A percentile compares a stretch with the other conserved stretches of the same genome.
Evolutionary conservation across 1,139 yeast species (phyloP).

Genomic region (Scheffersomyces titani): DNA sequence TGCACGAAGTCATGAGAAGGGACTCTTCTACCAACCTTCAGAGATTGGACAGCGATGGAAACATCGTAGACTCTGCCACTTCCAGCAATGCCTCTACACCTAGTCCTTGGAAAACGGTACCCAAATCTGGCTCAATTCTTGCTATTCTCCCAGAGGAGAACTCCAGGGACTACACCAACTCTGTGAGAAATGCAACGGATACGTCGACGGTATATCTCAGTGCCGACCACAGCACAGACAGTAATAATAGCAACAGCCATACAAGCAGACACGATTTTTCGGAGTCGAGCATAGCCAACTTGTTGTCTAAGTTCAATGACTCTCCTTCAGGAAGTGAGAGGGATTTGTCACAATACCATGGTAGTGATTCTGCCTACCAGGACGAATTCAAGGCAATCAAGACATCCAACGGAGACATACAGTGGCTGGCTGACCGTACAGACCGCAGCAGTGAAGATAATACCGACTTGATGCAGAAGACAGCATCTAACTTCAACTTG

Average conservation of each 20-base stretch:
- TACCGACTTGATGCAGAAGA: conserved; percentile 11
- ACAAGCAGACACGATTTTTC: conserved; percentile 12
- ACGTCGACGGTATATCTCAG: conserved; percentile 11
- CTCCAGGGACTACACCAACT: conserved; percentile 19
- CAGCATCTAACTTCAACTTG: conserved; percentile 1
- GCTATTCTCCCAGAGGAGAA: conserved; percentile 36
- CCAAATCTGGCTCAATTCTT: conserved; percentile 17
- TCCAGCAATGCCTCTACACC: conserved; percentile 6
- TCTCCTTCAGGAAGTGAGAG: conserved; percentile 20
- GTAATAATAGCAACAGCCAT: background rate
- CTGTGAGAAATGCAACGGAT: conserved; percentile 3
- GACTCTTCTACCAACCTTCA: conserved; percentile 50
- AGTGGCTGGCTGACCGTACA: conserved; percentile 20
- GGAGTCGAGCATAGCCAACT: conserved; percentile 21
- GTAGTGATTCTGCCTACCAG: conserved; percentile 9
- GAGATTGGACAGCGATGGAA: conserved; percentile 56
- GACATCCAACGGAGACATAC: conserved; percentile 26
- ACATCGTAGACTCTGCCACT: conserved; percentile 37
- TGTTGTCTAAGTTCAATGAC: conserved; percentile 26
- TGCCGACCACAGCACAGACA: conserved; percentile 1
- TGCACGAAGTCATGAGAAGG: conserved; percentile 29
- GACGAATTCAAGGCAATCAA: conserved; percentile 35
- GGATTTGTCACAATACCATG: conserved; percentile 13
- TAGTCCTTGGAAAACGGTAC: background rate
- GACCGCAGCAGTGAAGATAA: conserved; percentile 11